Evolutionary conservation across 768 basidiomycete genomes (phyloP).

Genomic region (Tulasnella sp.): DNA sequence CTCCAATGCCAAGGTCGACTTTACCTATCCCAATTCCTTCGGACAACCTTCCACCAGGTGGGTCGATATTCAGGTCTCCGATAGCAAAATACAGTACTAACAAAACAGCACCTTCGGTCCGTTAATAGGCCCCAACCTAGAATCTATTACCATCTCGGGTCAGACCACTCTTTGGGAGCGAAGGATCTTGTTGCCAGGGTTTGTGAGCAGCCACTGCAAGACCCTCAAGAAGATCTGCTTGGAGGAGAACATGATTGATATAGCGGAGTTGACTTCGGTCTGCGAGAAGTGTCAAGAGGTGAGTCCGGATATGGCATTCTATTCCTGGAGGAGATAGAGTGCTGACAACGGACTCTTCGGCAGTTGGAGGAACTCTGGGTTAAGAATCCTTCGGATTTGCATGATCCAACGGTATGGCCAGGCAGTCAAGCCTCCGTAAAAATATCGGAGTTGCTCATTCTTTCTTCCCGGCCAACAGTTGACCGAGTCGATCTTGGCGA

Average conservation of each 20-base stretch:
- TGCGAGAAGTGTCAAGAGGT: conserved; percentile 32
- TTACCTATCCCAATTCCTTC: neutral
- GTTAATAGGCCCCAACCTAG: neutral
- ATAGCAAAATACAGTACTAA: too few species aligned
- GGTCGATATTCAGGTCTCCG: too few species aligned
- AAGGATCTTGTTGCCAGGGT: conserved; percentile 29
- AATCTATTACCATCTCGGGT: conserved; percentile 31
- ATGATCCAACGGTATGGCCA: conserved; percentile 28
- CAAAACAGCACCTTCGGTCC: too few species aligned
- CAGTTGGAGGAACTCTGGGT: conserved; percentile 31
- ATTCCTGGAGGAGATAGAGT: neutral
- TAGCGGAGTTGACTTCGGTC: conserved; percentile 25
- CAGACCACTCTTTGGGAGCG: conserved; percentile 34
- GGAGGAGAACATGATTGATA: conserved; percentile 33
- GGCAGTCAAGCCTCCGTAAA: neutral
- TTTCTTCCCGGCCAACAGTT: neutral
- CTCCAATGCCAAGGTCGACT: conserved; percentile 1
- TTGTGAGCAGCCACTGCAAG: conserved; percentile 21
- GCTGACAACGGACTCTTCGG: neutral
- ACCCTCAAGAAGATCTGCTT: conserved; percentile 33
- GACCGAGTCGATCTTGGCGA: conserved; percentile 25
- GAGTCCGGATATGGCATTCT: neutral
- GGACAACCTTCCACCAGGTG: conserved; percentile 15
- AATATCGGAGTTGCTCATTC: neutral
- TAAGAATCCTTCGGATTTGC: conserved; percentile 31